phyloP scores from a whole-genome alignment of 2,329 filamentous ascomycete species.

The Aspergillus niger region DNA sequence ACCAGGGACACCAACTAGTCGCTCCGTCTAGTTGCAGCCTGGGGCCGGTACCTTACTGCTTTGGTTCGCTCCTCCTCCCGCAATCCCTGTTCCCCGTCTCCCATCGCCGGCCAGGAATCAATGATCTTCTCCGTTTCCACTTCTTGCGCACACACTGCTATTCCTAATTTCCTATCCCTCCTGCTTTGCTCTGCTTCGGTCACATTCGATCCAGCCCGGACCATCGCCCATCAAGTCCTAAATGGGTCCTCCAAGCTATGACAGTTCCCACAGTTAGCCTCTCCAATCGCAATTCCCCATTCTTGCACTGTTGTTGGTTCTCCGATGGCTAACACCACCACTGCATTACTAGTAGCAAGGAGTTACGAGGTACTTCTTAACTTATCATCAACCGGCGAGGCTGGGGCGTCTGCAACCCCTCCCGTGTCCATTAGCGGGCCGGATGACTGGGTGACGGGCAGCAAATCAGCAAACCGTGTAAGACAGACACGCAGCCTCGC shows the following conservation, averaged over 20 bases:
- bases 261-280: not conserved
- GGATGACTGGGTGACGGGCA: slow-evolving; percentile 1
- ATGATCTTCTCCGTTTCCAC: not conserved
- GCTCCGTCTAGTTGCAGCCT: not conserved
- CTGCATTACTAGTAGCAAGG: not conserved
- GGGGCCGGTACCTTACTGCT: slow-evolving; percentile 5
- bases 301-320: not conserved
- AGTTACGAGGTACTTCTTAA: not conserved
- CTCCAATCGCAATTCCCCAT: not conserved
- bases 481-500: slow-evolving; percentile 26
- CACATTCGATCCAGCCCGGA: not conserved
- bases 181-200: not conserved
- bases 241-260: not conserved
- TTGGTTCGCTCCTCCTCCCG: not conserved
- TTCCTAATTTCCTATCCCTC: too few species aligned
- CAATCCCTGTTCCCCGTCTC: not conserved
- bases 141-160: not conserved
- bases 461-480: slow-evolving; percentile 14
- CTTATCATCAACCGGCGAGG: slow-evolving; percentile 4
- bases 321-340: not conserved
- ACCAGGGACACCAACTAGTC: not conserved
- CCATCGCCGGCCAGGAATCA: not conserved
- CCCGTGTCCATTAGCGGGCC: slow-evolving; percentile 9
- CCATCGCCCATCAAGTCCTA: not conserved
- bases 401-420: slow-evolving; percentile 5